A percentile compares a stretch with the other conserved stretches of the same genome.
Evolutionary conservation across 148 eudicot genomes (phyloP).

Genomic region (Silene conica): DNA sequence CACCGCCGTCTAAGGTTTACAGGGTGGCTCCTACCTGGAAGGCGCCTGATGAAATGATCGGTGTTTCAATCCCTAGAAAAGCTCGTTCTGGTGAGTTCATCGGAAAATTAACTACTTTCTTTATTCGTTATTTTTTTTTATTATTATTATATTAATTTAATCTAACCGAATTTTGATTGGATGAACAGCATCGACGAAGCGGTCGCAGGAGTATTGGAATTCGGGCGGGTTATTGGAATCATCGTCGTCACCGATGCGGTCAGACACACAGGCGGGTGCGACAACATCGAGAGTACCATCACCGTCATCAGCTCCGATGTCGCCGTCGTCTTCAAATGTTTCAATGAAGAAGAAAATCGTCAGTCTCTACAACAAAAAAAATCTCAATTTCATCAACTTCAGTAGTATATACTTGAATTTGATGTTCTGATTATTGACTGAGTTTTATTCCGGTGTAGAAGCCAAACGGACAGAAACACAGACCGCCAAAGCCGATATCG

Average conservation of each 20-base stretch:
- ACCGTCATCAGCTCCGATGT: conserved; percentile 33
- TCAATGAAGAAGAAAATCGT: conserved; percentile 73
- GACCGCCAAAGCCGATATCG: conserved; percentile 57
- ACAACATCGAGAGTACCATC: conserved; percentile 31
- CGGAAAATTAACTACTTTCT: too few relatives aligned
- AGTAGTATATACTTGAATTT: too few relatives aligned
- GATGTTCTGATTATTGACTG: conserved; percentile 13
- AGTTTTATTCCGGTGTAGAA: conserved; percentile 47
- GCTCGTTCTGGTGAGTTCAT: conserved; percentile 75
- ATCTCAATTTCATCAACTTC: neutral
- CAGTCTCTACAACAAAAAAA: conserved; percentile 22
- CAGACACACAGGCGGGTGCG: conserved; percentile 23
- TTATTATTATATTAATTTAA: neutral
- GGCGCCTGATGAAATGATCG: conserved; percentile 82
- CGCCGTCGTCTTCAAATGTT: conserved; percentile 72
- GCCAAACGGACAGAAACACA: conserved; percentile 46
- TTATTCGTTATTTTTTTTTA: too few relatives aligned
- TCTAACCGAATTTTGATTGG: neutral
- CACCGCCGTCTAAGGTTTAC: conserved; percentile 48
- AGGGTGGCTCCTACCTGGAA: conserved; percentile 65
- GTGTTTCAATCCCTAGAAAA: conserved; percentile 73
- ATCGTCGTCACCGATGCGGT: conserved; percentile 55
- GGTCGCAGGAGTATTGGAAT: conserved; percentile 68
- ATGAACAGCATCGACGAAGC: conserved; percentile 65
- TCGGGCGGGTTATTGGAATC: conserved; percentile 45